phyloP scores from a whole-genome alignment of 345 rosid species.

The Lepidium aucheri region DNA sequence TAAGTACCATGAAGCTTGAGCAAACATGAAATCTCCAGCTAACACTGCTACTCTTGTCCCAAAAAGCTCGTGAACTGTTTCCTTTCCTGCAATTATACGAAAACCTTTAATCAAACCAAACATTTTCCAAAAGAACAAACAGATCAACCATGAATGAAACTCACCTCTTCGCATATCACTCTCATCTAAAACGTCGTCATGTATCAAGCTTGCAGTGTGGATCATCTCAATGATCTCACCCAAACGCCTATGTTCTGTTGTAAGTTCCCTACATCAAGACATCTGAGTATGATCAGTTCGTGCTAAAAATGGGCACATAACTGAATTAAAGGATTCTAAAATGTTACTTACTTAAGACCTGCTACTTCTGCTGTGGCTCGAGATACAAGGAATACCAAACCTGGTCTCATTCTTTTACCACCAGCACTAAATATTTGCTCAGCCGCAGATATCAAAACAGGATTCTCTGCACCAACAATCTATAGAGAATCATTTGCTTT shows the following conservation, averaged over 20 bases:
- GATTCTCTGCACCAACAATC: constrained; percentile 98
- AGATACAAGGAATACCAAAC: constrained; percentile 87
- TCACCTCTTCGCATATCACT: constrained; percentile 93
- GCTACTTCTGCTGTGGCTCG: constrained; percentile 78
- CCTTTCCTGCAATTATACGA: constrained; percentile 37
- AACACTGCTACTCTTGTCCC: constrained; percentile 80
- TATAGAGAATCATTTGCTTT: constrained; percentile 27
- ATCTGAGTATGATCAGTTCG: neutral
- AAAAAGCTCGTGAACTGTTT: constrained; percentile 58
- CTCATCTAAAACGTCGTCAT: constrained; percentile 89
- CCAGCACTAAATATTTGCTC: constrained; percentile 98
- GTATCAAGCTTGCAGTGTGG: constrained; percentile 96
- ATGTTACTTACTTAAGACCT: constrained; percentile 43
- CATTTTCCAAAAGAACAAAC: neutral
- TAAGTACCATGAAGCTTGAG: constrained; percentile 88
- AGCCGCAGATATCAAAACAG: constrained; percentile 90
- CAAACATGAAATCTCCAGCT: constrained; percentile 89
- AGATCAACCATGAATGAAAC: neutral
- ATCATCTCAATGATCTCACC: constrained; percentile 98
- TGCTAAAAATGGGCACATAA: neutral
- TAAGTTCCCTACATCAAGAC: constrained; percentile 54
- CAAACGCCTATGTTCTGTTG: constrained; percentile 66
- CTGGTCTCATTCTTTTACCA: constrained; percentile 97
- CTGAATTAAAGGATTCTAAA: neutral
- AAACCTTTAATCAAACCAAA: neutral